phyloP scores from a whole-genome alignment of 2,329 filamentous ascomycete genomes.

The Ascochyta clinopodiicola region DNA sequence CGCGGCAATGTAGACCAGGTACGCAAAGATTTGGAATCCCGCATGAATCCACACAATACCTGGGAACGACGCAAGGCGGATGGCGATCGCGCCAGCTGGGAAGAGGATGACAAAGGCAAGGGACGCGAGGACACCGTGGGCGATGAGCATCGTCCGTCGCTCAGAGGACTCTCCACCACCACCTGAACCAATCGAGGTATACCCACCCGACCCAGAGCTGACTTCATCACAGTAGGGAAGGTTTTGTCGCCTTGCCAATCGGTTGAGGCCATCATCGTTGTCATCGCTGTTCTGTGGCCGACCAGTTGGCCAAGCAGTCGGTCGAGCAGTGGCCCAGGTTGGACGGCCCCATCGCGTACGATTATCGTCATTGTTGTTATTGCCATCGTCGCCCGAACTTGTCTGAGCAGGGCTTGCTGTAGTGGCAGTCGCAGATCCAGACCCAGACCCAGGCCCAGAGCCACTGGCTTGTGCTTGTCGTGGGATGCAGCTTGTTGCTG shows the following conservation, averaged over 20 bases:
- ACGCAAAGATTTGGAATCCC: slow-evolving; percentile 56
- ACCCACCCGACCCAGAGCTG: slow-evolving; percentile 16
- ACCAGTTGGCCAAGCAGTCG: slow-evolving; percentile 27
- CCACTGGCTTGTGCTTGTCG: slow-evolving; percentile 29
- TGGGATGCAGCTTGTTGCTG: slow-evolving; percentile 39
- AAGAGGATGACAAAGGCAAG: slow-evolving; percentile 56
- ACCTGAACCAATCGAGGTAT: slow-evolving; percentile 24
- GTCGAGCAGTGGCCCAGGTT: slow-evolving; percentile 21
- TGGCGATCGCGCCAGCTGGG: slow-evolving; percentile 52
- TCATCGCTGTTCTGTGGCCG: slow-evolving; percentile 1
- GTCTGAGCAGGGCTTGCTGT: slow-evolving; percentile 8
- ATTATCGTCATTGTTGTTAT: slow-evolving; percentile 12
- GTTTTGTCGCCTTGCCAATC: slow-evolving; percentile 25
- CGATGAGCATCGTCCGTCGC: slow-evolving; percentile 47
- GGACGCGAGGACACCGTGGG: slow-evolving; percentile 53
- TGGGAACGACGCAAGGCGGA: slow-evolving; percentile 52
- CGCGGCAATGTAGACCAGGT: slow-evolving; percentile 56
- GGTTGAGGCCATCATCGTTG: slow-evolving; percentile 1
- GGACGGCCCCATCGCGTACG: slow-evolving; percentile 3
- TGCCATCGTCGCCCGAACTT: neutral
- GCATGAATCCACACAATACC: slow-evolving; percentile 55
- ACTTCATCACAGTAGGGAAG: slow-evolving; percentile 42
- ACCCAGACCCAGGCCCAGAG: slow-evolving; percentile 11
- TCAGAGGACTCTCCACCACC: slow-evolving; percentile 6
- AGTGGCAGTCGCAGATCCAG: slow-evolving; percentile 4